Conservation (phyloP, 371 early-diverging fungal genomes). For the Mucor plumbeus region DNA sequence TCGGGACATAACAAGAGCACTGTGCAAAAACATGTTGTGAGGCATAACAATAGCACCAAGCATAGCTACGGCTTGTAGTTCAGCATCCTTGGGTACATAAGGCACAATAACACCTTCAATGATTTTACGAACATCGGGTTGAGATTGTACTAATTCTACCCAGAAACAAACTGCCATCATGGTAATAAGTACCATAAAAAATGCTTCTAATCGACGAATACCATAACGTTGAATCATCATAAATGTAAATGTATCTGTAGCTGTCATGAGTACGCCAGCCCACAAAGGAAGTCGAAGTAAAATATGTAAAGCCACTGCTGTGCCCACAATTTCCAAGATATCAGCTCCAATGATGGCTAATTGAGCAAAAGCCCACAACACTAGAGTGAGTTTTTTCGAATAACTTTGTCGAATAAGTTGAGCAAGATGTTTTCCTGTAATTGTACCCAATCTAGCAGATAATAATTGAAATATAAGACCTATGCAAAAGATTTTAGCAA, state of each 20-base stretch:
- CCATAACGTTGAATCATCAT: conserved; percentile 70
- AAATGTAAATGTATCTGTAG: conserved; percentile 69
- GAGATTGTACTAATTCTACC: conserved; percentile 65
- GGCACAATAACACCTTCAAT: conserved; percentile 65
- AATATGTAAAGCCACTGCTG: conserved; percentile 76
- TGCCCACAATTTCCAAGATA: conserved; percentile 79
- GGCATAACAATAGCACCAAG: conserved; percentile 79
- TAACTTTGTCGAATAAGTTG: conserved; percentile 60
- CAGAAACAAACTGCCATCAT: conserved; percentile 74
- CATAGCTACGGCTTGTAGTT: conserved; percentile 72
- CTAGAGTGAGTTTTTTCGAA: conserved; percentile 44
- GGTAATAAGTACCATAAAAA: conserved; percentile 65
- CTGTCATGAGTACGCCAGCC: conserved; percentile 73
- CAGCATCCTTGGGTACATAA: conserved; percentile 57
- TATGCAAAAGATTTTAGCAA: conserved; percentile 1
- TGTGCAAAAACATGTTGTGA: conserved; percentile 77
- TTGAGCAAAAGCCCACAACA: conserved; percentile 69
- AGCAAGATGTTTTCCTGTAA: conserved; percentile 72
- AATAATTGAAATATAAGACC: conserved; percentile 67
- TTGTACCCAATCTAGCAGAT: conserved; percentile 68
- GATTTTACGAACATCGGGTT: conserved; percentile 58
- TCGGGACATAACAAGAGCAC: conserved; percentile 66
- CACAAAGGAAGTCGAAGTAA: conserved; percentile 66
- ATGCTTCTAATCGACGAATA: conserved; percentile 65
- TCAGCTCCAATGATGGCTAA: conserved; percentile 79